Base-by-base conservation (phyloP, 2,329 filamentous ascomycete genomes). In the Rugonectria rugulosa region DNA sequence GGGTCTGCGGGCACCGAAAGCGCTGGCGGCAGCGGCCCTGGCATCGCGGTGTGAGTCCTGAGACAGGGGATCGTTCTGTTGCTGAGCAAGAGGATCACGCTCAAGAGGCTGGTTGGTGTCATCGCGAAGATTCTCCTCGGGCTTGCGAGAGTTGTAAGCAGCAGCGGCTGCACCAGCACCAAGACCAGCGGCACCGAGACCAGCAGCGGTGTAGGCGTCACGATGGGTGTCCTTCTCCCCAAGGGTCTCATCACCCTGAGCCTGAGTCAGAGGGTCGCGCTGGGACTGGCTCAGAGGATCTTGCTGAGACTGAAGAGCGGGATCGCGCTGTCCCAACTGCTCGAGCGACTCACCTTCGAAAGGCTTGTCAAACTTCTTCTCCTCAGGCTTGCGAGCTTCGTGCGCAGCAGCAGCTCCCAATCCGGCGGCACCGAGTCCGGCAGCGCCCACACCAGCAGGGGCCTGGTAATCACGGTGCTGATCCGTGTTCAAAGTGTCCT, bases 141-240 rank as follows among this genome's bases (percentile, higher is more conserved):
- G 15, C 36, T 20, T 38, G 5, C 15, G 36, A 5, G 36, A 19
- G 19, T 5, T 5, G 8, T 34, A 23, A 12, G 34, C 34, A 14
- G 32, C 45, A 14, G 45, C 45, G 31, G 34, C 45, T 7, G 40
- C 45, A 21, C 14, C 61, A 8, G 49, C 61, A 0, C 61, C 55
- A 2, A 64, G 19, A 5, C 61, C 38, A 24, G 19, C 38, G 4
- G 38, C 38, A n/a, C 38, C 38, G 3, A 41, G 11, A 12, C 38
- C 38, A 8, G 38, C 38, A 8, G 38, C 38, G 9, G 20, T 24
- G 10, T 32, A 32, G 12, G 20, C 19, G 20, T 21, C 38, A 15
- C 12, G 20, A 19, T 24, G 11, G 29, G 12, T 32, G 29, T 32
- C 29, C 6, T 32, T 32, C 5, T 32, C 29, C n/a, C n/a, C n/a